A percentile compares a stretch with the other conserved stretches of the same genome.
phyloP scores from a whole-genome alignment of 208 protist species.

The Tetramitus jugosus region DNA sequence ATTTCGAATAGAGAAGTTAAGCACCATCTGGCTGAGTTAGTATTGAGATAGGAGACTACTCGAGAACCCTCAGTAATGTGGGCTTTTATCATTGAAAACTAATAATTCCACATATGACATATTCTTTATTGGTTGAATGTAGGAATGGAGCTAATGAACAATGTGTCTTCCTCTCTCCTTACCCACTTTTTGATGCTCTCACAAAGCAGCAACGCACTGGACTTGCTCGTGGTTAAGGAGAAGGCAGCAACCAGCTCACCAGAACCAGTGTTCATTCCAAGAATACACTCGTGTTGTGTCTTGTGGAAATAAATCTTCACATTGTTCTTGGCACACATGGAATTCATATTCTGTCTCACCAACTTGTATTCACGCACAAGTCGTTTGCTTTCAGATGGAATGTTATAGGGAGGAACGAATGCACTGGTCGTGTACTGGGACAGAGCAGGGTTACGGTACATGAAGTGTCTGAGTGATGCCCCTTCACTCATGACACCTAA shows the following conservation, averaged over 20 bases:
- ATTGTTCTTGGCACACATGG: neutral
- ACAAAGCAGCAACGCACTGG: neutral
- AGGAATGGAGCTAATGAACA: no score
- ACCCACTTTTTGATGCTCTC: constrained; percentile 6
- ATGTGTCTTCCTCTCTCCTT: neutral
- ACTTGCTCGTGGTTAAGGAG: neutral
- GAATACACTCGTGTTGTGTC: neutral
- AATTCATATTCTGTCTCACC: neutral
- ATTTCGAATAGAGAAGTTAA: no score
- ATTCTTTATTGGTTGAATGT: no score
- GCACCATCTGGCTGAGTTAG: no score
- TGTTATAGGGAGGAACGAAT: neutral
- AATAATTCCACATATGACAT: no score
- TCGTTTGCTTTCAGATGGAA: neutral
- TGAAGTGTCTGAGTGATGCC: neutral
- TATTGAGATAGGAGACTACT: no score
- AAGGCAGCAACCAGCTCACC: neutral
- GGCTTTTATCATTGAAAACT: no score
- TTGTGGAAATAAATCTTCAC: neutral
- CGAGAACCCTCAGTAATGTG: no score
- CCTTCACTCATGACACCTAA: neutral
- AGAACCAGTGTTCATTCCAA: neutral
- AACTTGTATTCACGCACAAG: neutral
- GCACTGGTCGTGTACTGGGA: neutral
- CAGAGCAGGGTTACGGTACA: neutral